A percentile compares a stretch with the other conserved stretches of the same genome.
phyloP scores from a whole-genome alignment of 1,284 basidiomycete species.

The Trichosporon asahii region DNA sequence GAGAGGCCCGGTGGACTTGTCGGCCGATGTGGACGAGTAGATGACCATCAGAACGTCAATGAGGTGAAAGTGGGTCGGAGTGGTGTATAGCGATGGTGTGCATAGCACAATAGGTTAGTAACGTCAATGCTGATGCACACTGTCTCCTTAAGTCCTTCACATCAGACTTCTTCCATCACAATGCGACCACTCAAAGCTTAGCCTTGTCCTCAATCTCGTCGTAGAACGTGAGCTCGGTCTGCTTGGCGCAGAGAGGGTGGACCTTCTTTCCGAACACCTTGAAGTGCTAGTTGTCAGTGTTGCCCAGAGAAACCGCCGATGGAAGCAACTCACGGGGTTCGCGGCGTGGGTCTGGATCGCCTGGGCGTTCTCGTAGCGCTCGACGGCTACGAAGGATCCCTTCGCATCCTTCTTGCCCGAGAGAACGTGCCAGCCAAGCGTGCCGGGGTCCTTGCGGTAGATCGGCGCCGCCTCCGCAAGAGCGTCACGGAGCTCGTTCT shows the following conservation, averaged over 20 bases:
- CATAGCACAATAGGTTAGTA: neutral
- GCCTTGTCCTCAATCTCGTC: constrained; percentile 5
- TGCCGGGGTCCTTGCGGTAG: constrained; percentile 9
- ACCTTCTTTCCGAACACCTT: constrained; percentile 8
- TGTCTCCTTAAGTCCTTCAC: neutral
- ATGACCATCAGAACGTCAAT: too few relatives aligned
- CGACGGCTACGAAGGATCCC: neutral
- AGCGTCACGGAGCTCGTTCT: constrained; percentile 1
- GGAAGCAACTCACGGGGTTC: constrained; percentile 3
- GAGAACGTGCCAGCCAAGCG: constrained; percentile 5
- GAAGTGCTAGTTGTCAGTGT: neutral
- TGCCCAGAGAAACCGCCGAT: too few relatives aligned
- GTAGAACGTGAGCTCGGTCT: constrained; percentile 7
- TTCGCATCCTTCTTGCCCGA: constrained; percentile 7
- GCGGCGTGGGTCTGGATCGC: constrained; percentile 5
- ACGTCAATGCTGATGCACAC: neutral
- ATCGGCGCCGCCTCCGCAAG: constrained; percentile 1
- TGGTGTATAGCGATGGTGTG: neutral
- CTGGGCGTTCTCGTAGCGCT: constrained; percentile 3
- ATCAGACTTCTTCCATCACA: neutral
- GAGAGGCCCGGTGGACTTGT: too few relatives aligned
- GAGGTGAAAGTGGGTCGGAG: too few relatives aligned
- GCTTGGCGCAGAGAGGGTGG: neutral
- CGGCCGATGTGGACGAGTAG: too few relatives aligned
- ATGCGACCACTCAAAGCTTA: neutral